Conservation (phyloP, 2,329 filamentous ascomycete species). For the Chrysosporium queenslandicum region DNA sequence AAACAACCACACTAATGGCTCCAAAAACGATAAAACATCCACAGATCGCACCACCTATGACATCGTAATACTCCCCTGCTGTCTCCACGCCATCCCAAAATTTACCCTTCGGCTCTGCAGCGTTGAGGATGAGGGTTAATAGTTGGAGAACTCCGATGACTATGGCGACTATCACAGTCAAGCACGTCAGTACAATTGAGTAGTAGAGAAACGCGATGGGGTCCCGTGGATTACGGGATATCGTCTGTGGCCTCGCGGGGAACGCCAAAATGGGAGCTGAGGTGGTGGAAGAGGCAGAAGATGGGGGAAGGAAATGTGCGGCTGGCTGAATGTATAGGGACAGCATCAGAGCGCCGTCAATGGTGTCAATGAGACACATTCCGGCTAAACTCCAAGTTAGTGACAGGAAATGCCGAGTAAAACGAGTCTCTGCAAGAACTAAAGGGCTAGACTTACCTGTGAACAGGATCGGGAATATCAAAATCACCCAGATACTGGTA, state of each 20-base stretch:
- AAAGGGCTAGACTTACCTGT: conserved; percentile 48
- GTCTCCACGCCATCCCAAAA: conserved; percentile 84
- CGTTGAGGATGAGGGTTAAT: conserved; percentile 65
- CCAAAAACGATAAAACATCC: conserved; percentile 74
- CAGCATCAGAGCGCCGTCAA: conserved; percentile 92
- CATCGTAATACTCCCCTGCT: conserved; percentile 70
- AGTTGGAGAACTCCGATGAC: conserved; percentile 82
- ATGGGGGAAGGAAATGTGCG: conserved; percentile 28
- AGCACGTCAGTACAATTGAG: conserved; percentile 71
- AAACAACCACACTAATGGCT: conserved; percentile 59
- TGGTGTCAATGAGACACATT: conserved; percentile 91
- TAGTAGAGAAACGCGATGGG: conserved; percentile 89
- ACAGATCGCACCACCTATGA: conserved; percentile 78
- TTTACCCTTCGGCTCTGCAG: conserved; percentile 59
- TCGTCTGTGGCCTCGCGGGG: background rate
- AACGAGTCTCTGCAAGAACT: background rate
- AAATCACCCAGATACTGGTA: conserved; percentile 84
- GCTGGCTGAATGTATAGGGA: conserved; percentile 63
- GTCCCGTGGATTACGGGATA: conserved; percentile 59
- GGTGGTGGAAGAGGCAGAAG: conserved; percentile 16
- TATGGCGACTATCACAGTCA: conserved; percentile 74
- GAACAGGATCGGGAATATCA: conserved; percentile 84
- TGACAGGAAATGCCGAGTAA: background rate
- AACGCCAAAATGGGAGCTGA: conserved; percentile 11
- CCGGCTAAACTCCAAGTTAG: conserved; percentile 46